Evolutionary conservation across 257 asterid genomes (phyloP).

Genomic region (Fraxinus pennsylvanica): DNA sequence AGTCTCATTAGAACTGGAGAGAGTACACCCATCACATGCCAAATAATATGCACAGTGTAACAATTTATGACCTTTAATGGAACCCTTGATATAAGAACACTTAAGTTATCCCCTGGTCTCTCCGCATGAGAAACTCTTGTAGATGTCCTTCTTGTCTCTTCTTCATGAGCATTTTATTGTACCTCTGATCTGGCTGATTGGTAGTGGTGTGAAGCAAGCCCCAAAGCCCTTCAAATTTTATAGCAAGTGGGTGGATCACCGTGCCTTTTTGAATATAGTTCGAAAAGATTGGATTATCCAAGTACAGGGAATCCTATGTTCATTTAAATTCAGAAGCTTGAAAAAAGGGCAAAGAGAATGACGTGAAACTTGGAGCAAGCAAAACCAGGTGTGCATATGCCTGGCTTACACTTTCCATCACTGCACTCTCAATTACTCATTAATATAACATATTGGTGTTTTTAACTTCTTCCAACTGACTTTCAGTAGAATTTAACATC

Average conservation of each 20-base stretch:
- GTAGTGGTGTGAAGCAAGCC: background rate
- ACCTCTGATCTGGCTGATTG: background rate
- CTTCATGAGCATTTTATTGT: background rate
- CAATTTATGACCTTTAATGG: background rate
- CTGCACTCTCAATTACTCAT: background rate
- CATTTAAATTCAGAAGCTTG: background rate
- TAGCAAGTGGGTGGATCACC: background rate
- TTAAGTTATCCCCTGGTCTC: background rate
- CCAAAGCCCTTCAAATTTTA: background rate
- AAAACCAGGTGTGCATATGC: background rate
- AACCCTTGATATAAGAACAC: background rate
- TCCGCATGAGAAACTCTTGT: background rate
- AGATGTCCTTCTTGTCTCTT: background rate
- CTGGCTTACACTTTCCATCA: background rate
- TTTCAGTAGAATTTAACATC: slow-evolving; percentile 19
- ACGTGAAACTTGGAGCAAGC: background rate
- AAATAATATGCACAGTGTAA: too few relatives aligned
- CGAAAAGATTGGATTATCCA: background rate
- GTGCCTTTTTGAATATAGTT: background rate
- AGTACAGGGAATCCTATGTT: background rate
- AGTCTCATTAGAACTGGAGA: too few relatives aligned
- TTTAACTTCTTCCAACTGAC: slow-evolving; percentile 11
- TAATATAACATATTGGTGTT: background rate
- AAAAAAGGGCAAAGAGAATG: background rate
- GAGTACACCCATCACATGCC: too few relatives aligned